Base-by-base conservation (phyloP, 495 filamentous ascomycete genomes). In the Neurospora sublineolata region DNA sequence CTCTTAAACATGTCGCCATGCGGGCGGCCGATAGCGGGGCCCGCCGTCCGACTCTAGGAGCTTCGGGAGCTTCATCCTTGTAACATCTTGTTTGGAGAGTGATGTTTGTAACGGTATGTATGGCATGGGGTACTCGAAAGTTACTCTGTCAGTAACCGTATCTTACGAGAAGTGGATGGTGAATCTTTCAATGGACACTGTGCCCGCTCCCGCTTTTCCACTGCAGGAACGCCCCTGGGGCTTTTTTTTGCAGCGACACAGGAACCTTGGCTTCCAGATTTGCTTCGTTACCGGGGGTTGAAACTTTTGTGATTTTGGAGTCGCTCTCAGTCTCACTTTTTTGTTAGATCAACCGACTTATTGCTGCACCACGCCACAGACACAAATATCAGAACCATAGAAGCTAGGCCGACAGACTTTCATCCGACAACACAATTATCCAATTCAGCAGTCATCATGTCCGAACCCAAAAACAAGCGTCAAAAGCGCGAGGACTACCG, bases 401-500 rank as follows among this genome's bases (percentile, higher is more conserved):
- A 23, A 52, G 12, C 44, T 1, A 1, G 12, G 27, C 23, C 23
- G 11, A 30, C 23, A 60, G 0, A 60, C 11, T 16, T 30, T 30
- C 0, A 30, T 60, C 12, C 14, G n/a, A 72, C 30, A 7, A 14
- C 60, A 58, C 64, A 68, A 30, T 7, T 39, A n/a, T 52, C 33
- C 72, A 69, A 23, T 67, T 74, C 72, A 67, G 30, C 38, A 37
- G 41, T 20, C 27, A 52, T 33, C 46, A 90, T 90, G 88, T 76
- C 84, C 8, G 83, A 83, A 8, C 80, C 85, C 72, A 77, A 88
- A 39, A 85, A 85, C 68, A 95, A 93, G 81, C 85, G 85, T 68
- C 87, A 91, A 76, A 91, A 90, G 84, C 90, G 93, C 79, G 87
- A 90, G 69, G 87, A 91, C 70, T 94, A 94, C 80, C 90, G 88